Percentiles rank a stretch among this genome's conserved stretches.
These are phyloP conservation scores for Mycena filopes DNA, from an alignment of 768 basidiomycete genomes.

Conservation along the genomic window DNA sequence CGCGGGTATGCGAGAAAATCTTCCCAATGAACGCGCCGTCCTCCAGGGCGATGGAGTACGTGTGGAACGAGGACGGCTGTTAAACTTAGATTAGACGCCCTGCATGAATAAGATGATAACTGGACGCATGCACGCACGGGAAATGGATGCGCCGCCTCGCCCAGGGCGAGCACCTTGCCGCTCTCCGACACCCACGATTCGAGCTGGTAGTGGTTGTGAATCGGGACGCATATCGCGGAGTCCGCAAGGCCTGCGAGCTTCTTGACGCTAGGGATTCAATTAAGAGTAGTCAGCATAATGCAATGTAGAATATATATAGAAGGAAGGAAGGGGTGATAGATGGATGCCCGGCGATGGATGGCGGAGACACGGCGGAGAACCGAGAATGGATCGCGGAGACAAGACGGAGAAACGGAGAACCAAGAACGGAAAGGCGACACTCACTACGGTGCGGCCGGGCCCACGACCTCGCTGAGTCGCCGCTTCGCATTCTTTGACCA, in stretches of 20 bases:
- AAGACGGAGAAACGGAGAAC: no score
- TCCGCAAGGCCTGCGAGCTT: constrained; percentile 18
- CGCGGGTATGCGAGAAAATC: constrained; percentile 25
- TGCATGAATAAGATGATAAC: no score
- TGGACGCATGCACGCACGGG: constrained; percentile 15
- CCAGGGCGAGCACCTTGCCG: constrained; percentile 16
- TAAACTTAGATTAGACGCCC: not conserved
- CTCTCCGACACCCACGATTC: constrained; percentile 28
- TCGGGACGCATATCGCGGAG: constrained; percentile 7
- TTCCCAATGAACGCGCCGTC: constrained; percentile 26
- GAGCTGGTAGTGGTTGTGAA: constrained; percentile 2
- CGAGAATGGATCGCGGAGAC: no score
- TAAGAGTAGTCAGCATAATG: no score
- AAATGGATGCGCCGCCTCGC: constrained; percentile 29
- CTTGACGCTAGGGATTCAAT: constrained; percentile 8
- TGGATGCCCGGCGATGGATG: no score
- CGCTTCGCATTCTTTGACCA: no score
- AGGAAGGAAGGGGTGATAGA: no score
- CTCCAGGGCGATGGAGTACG: constrained; percentile 17
- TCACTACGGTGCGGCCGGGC: no score
- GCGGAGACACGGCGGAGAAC: no score
- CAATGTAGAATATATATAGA: no score
- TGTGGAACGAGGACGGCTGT: not conserved
- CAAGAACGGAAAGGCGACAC: no score
- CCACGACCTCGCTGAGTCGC: no score